phyloP scores from a whole-genome alignment of 2,329 filamentous ascomycete species.

The Sclerotiophoma versabilis region DNA sequence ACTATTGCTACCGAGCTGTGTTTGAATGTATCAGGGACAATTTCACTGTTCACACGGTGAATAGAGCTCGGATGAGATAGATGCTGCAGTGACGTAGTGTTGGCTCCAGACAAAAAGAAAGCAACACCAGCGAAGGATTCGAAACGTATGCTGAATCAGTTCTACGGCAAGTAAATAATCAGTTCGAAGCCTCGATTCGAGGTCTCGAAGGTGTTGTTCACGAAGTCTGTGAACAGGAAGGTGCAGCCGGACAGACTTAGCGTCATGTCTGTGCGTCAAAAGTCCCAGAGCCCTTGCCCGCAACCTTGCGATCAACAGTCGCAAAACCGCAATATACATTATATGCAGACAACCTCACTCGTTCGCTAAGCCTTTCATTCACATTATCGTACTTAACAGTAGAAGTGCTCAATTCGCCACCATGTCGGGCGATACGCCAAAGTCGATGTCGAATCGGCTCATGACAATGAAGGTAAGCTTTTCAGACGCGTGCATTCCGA shows the following conservation, averaged over 20 bases:
- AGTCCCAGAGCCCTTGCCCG: conserved; percentile 1
- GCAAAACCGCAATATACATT: neutral
- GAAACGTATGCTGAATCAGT: too few species aligned
- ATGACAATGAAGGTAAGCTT: conserved; percentile 79
- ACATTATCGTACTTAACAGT: neutral
- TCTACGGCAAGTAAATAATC: too few species aligned
- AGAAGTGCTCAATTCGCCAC: conserved; percentile 9
- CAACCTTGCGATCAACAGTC: neutral
- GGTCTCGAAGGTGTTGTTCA: neutral
- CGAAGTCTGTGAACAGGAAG: neutral
- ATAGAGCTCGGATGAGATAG: too few species aligned
- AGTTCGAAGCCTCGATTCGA: neutral
- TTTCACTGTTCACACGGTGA: too few species aligned
- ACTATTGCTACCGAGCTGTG: too few species aligned
- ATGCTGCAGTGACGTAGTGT: too few species aligned
- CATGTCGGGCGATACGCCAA: conserved; percentile 51
- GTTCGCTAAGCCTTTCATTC: neutral
- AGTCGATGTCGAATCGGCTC: conserved; percentile 84
- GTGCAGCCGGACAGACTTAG: conserved; percentile 10
- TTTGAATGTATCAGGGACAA: too few species aligned
- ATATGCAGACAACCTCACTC: too few species aligned
- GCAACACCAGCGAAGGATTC: too few species aligned
- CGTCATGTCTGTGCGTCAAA: conserved; percentile 13
- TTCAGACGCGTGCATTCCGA: neutral
- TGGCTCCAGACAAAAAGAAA: neutral